phyloP scores from a whole-genome alignment of 2,329 filamentous ascomycete genomes.

The Herpotrichia juniperi region DNA sequence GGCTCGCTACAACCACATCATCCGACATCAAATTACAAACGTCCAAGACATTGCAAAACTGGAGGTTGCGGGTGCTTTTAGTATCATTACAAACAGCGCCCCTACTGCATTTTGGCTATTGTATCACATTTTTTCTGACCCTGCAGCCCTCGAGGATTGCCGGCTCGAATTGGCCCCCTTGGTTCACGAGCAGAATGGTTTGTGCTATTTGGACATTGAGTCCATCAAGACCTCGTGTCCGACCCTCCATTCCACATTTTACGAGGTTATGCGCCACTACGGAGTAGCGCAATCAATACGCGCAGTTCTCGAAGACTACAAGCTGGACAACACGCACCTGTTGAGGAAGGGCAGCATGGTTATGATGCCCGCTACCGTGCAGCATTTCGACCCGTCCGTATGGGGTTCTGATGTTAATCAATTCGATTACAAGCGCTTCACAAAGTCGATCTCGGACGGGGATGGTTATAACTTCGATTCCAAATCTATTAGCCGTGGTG shows the following conservation, averaged over 20 bases:
- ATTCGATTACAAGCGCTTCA: slow-evolving; percentile 40
- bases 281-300: slow-evolving; percentile 39
- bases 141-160: slow-evolving; percentile 30
- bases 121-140: slow-evolving; percentile 38
- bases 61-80: slow-evolving; percentile 45
- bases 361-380: slow-evolving; percentile 31
- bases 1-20: slow-evolving; percentile 36
- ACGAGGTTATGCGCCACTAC: slow-evolving; percentile 47
- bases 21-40: slow-evolving; percentile 29
- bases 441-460: slow-evolving; percentile 5
- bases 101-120: slow-evolving; percentile 47
- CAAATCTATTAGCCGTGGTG: slow-evolving; percentile 15
- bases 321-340: slow-evolving; percentile 33
- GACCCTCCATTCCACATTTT: slow-evolving; percentile 45
- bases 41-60: slow-evolving; percentile 44
- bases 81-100: slow-evolving; percentile 43
- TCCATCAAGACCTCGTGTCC: slow-evolving; percentile 31
- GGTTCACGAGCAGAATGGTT: slow-evolving; percentile 4
- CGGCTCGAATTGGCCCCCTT: slow-evolving; percentile 14
- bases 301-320: slow-evolving; percentile 36
- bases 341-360: slow-evolving; percentile 40
- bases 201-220: slow-evolving; percentile 4
- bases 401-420: slow-evolving; percentile 34
- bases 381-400: slow-evolving; percentile 26
- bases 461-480: not conserved